Base-by-base conservation (phyloP, 306 rosid genomes). In the Mucuna pruriens region DNA sequence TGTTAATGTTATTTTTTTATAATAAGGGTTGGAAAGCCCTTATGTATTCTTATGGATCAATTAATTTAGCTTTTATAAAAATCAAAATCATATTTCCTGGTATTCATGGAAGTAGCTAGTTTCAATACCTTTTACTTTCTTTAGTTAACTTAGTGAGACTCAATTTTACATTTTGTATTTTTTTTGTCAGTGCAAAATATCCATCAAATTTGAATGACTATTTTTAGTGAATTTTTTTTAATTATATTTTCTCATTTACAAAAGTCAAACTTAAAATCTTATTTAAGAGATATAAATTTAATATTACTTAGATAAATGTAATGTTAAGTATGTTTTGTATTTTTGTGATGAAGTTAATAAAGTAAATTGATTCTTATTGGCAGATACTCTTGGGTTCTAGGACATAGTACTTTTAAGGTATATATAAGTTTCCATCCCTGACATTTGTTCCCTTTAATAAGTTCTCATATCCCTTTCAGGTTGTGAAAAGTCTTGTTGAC, bases 301-400 rank as follows among this genome's bases (percentile, higher is more conserved):
- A n/a, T n/a, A n/a, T n/a, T n/a, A n/a, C n/a, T n/a, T n/a, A n/a
- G n/a, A n/a, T n/a, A n/a, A n/a, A n/a, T n/a, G n/a, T n/a, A n/a
- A n/a, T n/a, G n/a, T n/a, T n/a, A n/a, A n/a, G n/a, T n/a, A n/a
- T n/a, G n/a, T 26, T 62, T 12, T 55, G 4, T 3, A 9, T 23
- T 57, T 23, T 5, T 60, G 39, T 60, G 11, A 29, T 75, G 19
- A 44, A 76, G 16, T 46, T 13, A 1, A 10, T 57, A 4, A 45
- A 63, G 31, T 31, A 26, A 25, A 46, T 22, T 77, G 52, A 54
- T 81, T 65, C 70, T 3, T 5, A 10, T 19, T n/a, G n/a, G n/a
- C n/a, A 65, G 26, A 65, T 67, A 34, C 39, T 75, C 39, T 81
- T 74, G 75, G 69, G 46, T 75, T 75, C 42, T 29, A 60, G 36